Evolutionary conservation across 768 basidiomycete species (phyloP).

Genomic region (Saitozyma podzolica): DNA sequence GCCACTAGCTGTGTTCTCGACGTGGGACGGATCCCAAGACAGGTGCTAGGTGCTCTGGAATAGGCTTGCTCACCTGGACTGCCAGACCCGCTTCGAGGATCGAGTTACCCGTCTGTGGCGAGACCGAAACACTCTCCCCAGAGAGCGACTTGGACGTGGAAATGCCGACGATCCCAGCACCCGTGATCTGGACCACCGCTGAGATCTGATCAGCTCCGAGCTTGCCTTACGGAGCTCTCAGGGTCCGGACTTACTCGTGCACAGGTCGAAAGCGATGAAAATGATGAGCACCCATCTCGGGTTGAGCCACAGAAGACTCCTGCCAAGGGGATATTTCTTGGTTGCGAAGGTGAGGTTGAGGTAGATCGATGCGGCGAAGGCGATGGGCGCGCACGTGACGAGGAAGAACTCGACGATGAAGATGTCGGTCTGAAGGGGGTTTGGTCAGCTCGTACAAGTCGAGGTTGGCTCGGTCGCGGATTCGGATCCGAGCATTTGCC

Average conservation of each 20-base stretch:
- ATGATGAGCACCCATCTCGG: slow-evolving; percentile 41
- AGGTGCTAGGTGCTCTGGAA: not conserved
- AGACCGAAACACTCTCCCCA: slow-evolving; percentile 26
- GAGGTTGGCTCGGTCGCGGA: too few species aligned
- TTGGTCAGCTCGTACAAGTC: too few species aligned
- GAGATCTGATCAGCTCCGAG: not conserved
- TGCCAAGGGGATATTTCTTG: slow-evolving; percentile 24
- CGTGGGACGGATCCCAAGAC: not conserved
- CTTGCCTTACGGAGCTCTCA: too few species aligned
- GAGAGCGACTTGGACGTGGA: slow-evolving; percentile 39
- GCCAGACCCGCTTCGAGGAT: slow-evolving; percentile 52
- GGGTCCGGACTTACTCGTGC: slow-evolving; percentile 30
- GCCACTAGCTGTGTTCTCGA: too few species aligned
- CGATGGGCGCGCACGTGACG: slow-evolving; percentile 32
- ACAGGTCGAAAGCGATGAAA: slow-evolving; percentile 44
- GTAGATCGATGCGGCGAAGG: slow-evolving; percentile 50
- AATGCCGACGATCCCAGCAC: slow-evolving; percentile 51
- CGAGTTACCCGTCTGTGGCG: slow-evolving; percentile 47
- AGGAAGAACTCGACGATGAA: too few species aligned
- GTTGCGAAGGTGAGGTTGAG: slow-evolving; percentile 40
- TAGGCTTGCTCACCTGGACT: slow-evolving; percentile 39
- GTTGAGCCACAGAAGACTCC: slow-evolving; percentile 36
- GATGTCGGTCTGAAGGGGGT: too few species aligned
- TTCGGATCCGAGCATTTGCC: too few species aligned
- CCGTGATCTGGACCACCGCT: slow-evolving; percentile 49